Evolutionary conservation across 2,329 filamentous ascomycete genomes (phyloP), one percentile per base, ranked within the genome.

Genomic region (Fusarium metavorans): DNA sequence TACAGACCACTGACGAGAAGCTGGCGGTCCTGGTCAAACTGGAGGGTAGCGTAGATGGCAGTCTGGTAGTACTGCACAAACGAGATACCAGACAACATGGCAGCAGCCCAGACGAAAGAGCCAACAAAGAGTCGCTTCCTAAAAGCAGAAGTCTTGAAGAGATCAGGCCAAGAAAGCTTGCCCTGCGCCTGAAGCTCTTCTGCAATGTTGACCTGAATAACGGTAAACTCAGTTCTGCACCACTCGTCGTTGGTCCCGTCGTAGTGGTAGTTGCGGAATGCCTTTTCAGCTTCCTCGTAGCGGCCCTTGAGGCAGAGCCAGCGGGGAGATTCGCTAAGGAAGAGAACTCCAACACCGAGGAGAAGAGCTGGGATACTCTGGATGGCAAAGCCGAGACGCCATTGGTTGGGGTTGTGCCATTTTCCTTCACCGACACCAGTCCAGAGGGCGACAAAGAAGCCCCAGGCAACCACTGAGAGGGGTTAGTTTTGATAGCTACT

Each of bases 51-150:
- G 56, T 85, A 85, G 60, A 85, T 85, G 6, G 83, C 82, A 0
- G 83, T 84, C 70, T 85, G 83, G 62, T 82, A 85, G 35, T 85
- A 85, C 70, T 85, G 83, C 2, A 85, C 83, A n/a, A 85, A 85
- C 0, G 82, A 83, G 37, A 85, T 85, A 1, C 83, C 83, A 0
- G 82, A 83, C 2, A 85, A 35, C 83, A 85, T 85, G 3, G 83
- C 83, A 0, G 83, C 83, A 1, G 82, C 83, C 83, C 83, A 85
- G 1, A 85, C 83, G 16, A 85, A 85, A 0, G 80, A 80, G 0
- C 83, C 83, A 0, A 85, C 82, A 43, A 85, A 85, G 2, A 85
- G 78, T 0, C 83, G 74, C 32, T 79, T 83, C 54, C 83, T 73
- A 64, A 84, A 84, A 0, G 82, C 70, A 0, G 81, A 76, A 0